Percentiles rank a stretch among this genome's conserved stretches.
Evolutionary conservation across 2,329 filamentous ascomycete species (phyloP).

Genomic region (Leptographium flavum): DNA sequence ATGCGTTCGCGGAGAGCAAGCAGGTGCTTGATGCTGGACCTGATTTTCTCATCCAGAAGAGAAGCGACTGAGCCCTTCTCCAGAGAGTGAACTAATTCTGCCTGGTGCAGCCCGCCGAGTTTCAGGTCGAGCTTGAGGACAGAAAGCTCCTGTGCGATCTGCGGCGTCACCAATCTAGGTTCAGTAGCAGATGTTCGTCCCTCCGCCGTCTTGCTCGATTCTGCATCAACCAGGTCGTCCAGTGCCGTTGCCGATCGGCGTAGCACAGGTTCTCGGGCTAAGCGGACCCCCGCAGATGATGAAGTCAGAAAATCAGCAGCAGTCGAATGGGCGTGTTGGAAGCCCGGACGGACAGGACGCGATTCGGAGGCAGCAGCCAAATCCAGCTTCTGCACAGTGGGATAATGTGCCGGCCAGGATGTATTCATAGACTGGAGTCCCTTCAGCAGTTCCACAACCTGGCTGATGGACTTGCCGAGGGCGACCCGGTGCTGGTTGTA

Average conservation of each 20-base stretch:
- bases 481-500: constrained; percentile 86
- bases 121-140: constrained; percentile 91
- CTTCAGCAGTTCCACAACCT: constrained; percentile 71
- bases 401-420: constrained; percentile 90
- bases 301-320: constrained; percentile 26
- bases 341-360: constrained; percentile 39
- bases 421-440: constrained; percentile 77
- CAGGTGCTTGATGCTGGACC: constrained; percentile 83
- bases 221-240: constrained; percentile 43
- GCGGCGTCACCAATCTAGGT: constrained; percentile 74
- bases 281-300: neutral
- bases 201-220: constrained; percentile 62
- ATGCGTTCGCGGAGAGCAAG: constrained; percentile 80
- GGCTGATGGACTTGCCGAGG: constrained; percentile 75
- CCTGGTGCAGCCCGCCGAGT: constrained; percentile 70
- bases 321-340: constrained; percentile 50
- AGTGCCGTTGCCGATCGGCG: constrained; percentile 55
- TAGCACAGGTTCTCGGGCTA: constrained; percentile 21
- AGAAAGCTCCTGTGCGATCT: constrained; percentile 92
- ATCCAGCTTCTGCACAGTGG: constrained; percentile 52
- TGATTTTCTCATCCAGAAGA: constrained; percentile 84
- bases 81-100: constrained; percentile 84
- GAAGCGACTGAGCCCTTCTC: constrained; percentile 87
- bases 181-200: constrained; percentile 39
- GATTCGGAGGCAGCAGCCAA: constrained; percentile 26